A percentile compares a stretch with the other conserved stretches of the same genome.
Evolutionary conservation across 192 early-diverging fungal species (phyloP).

Genomic region (Entomortierella chlamydospora): DNA sequence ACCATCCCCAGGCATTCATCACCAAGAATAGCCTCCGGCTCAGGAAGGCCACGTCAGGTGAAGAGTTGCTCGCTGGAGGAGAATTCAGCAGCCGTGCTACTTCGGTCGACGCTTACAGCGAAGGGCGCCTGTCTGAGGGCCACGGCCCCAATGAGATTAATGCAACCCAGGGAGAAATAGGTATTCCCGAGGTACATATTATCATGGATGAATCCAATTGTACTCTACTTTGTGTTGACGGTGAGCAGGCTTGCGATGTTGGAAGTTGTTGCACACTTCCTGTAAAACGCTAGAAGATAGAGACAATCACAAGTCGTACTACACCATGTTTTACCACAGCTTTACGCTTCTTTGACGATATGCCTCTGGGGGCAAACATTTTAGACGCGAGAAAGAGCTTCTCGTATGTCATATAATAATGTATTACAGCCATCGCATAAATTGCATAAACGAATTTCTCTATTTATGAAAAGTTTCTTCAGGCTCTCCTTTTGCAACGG

Average conservation of each 20-base stretch:
- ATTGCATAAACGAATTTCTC: no score
- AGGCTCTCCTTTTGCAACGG: constrained; percentile 70
- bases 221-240: constrained; percentile 39
- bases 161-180: no score
- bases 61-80: constrained; percentile 6
- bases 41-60: constrained; percentile 5
- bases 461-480: no score
- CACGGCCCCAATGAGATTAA: background rate
- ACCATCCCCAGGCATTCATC: constrained; percentile 6
- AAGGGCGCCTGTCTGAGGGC: constrained; percentile 5
- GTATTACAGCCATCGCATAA: no score
- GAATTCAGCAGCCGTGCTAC: constrained; percentile 13
- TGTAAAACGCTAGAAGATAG: constrained; percentile 42
- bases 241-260: constrained; percentile 37
- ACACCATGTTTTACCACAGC: background rate
- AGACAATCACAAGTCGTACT: background rate
- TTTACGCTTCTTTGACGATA: background rate
- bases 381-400: no score
- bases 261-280: constrained; percentile 46
- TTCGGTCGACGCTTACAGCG: constrained; percentile 24
- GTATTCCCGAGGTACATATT: no score
- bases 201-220: constrained; percentile 19
- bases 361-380: no score
- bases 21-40: background rate
- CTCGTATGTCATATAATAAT: no score